phyloP scores from a whole-genome alignment of 1,139 yeast species.

The Taphrina confusa region DNA sequence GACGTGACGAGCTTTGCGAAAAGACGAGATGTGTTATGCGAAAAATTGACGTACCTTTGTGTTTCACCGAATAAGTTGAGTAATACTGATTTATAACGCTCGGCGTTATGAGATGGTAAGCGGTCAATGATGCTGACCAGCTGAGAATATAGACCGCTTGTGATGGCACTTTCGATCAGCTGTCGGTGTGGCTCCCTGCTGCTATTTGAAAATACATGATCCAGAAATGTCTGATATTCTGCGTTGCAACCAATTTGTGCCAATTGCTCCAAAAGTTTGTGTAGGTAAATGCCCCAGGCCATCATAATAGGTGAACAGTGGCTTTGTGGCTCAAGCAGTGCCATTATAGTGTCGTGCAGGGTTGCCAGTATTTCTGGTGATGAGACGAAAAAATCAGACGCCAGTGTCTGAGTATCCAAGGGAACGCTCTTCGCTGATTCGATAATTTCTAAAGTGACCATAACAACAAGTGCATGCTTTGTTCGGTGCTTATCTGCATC shows the following conservation, averaged over 20 bases:
- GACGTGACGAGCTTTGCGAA: constrained; percentile 9
- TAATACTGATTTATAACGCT: constrained; percentile 7
- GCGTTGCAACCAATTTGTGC: constrained; percentile 2
- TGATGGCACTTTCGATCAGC: constrained; percentile 22
- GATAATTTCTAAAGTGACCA: constrained; percentile 22
- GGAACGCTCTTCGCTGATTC: constrained; percentile 16
- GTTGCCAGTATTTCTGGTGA: constrained; percentile 5
- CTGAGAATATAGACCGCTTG: constrained; percentile 1
- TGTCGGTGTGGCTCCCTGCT: constrained; percentile 18
- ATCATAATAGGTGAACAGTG: not conserved
- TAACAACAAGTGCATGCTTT: not conserved
- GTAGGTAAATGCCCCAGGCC: constrained; percentile 34
- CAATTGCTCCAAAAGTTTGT: constrained; percentile 2
- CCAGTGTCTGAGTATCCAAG: not conserved
- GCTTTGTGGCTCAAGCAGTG: not conserved
- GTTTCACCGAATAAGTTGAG: constrained; percentile 15
- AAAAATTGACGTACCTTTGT: constrained; percentile 8
- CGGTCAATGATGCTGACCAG: not conserved
- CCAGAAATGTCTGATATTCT: constrained; percentile 11
- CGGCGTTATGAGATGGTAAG: not conserved
- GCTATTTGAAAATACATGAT: constrained; percentile 1
- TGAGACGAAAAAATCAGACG: constrained; percentile 12
- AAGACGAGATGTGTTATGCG: constrained; percentile 5
- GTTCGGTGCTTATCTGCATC: not conserved
- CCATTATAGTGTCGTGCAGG: constrained; percentile 5